Evolutionary conservation across 257 asterid genomes (phyloP).

Genomic region (Dorcoceras hygrometricum): DNA sequence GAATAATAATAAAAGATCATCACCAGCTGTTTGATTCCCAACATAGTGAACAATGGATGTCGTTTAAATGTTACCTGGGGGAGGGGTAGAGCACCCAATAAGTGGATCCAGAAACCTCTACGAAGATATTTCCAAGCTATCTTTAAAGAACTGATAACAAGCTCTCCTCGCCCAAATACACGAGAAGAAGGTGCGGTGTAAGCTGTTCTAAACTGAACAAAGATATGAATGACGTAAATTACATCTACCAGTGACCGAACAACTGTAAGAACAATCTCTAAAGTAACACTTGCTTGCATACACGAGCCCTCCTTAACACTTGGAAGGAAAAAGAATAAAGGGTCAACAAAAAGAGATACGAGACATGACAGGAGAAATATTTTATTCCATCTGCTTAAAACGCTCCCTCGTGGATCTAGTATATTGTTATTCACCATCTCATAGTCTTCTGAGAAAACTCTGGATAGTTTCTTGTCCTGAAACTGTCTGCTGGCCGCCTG

Average conservation of each 20-base stretch:
- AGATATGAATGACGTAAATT: conserved; percentile 48
- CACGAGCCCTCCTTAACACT: conserved; percentile 42
- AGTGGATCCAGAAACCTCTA: conserved; percentile 50
- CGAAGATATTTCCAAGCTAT: conserved; percentile 53
- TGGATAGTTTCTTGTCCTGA: conserved; percentile 44
- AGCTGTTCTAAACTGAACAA: conserved; percentile 56
- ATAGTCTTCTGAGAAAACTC: conserved; percentile 71
- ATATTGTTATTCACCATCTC: conserved; percentile 44
- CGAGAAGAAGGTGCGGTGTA: conserved; percentile 72
- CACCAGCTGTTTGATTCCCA: neutral
- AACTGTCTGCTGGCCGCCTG: conserved; percentile 20
- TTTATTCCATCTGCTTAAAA: conserved; percentile 52
- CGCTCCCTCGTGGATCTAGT: conserved; percentile 56
- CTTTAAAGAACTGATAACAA: conserved; percentile 55
- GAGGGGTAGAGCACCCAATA: conserved; percentile 63
- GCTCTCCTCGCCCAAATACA: conserved; percentile 67
- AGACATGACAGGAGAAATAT: conserved; percentile 49
- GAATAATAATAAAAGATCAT: conserved; percentile 4
- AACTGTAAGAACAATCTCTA: conserved; percentile 48
- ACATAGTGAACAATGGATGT: neutral
- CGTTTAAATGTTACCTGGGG: conserved; percentile 55
- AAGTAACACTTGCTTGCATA: conserved; percentile 43
- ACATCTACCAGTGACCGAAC: conserved; percentile 46
- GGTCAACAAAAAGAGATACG: conserved; percentile 58
- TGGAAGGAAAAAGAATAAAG: conserved; percentile 62